Evolutionary conservation across 495 filamentous ascomycete genomes (phyloP).

Genomic region (Aspergillus nanangensis): DNA sequence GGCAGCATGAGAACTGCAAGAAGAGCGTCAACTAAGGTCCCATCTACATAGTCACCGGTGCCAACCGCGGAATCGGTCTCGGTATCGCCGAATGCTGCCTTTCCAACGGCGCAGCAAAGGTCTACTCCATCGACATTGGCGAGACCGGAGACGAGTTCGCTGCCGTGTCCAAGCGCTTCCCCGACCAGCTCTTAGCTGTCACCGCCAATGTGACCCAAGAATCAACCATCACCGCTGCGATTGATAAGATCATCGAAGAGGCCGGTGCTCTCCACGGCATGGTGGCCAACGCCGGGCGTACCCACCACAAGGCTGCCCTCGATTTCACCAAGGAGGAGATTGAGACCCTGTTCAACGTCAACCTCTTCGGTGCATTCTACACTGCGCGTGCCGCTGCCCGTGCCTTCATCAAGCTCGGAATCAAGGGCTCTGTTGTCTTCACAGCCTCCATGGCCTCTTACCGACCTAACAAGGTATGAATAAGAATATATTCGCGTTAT

Average conservation of each 20-base stretch:
- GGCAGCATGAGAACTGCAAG: not conserved
- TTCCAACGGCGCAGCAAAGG: constrained; percentile 28
- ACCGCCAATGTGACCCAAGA: constrained; percentile 35
- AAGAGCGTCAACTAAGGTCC: not conserved
- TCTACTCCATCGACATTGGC: constrained; percentile 40
- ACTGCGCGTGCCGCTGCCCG: constrained; percentile 30
- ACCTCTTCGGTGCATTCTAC: constrained; percentile 40
- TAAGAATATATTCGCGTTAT: too few relatives aligned
- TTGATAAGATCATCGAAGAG: constrained; percentile 31
- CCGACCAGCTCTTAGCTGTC: constrained; percentile 26
- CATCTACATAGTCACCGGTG: constrained; percentile 26
- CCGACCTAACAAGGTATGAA: constrained; percentile 36
- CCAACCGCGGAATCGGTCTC: constrained; percentile 34
- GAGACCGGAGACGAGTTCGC: constrained; percentile 34
- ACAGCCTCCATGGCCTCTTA: constrained; percentile 45
- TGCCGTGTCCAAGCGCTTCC: constrained; percentile 23
- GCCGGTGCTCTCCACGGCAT: constrained; percentile 32
- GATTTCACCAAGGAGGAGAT: constrained; percentile 39
- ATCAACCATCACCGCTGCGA: constrained; percentile 27
- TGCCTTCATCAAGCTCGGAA: constrained; percentile 37
- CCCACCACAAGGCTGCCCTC: constrained; percentile 39
- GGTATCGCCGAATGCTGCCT: constrained; percentile 38
- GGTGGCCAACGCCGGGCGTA: constrained; percentile 40
- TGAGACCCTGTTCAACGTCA: constrained; percentile 36
- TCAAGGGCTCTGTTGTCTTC: constrained; percentile 42